These are phyloP conservation scores for Testicularia cyperi DNA, from an alignment of 1,284 basidiomycete genomes.

Conservation along the genomic window DNA sequence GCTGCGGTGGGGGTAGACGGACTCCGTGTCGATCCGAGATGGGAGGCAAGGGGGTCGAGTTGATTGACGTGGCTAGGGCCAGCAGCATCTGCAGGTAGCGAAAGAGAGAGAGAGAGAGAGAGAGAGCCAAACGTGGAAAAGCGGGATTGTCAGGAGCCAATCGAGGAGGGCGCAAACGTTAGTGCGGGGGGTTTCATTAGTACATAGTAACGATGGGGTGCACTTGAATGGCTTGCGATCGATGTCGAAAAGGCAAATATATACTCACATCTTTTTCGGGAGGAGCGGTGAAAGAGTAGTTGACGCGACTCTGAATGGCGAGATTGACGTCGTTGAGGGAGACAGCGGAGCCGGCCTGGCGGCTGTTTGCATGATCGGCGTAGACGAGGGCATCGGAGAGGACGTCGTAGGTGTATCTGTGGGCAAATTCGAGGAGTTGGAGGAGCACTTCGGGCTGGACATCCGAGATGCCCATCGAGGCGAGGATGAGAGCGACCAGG, in stretches of 20 bases:
- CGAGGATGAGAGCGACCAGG: conserved; percentile 85
- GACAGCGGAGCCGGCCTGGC: conserved; percentile 37
- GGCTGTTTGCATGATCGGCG: conserved; percentile 76
- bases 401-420: conserved; percentile 89
- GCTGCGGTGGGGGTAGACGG: conserved; percentile 76
- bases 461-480: conserved; percentile 91
- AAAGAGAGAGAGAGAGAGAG: neutral
- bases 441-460: conserved; percentile 90
- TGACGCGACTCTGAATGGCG: conserved; percentile 87
- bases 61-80: conserved; percentile 84
- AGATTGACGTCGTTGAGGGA: conserved; percentile 88
- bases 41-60: conserved; percentile 81
- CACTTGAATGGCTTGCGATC: no score
- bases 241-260: no score
- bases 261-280: conserved; percentile 88
- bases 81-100: conserved; percentile 78
- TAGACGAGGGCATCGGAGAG: conserved; percentile 86
- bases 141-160: no score
- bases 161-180: no score
- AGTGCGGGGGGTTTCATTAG: no score
- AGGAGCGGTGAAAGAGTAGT: conserved; percentile 88
- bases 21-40: conserved; percentile 95
- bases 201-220: no score
- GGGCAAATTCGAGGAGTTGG: conserved; percentile 91
- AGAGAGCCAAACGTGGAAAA: no score